Percentiles rank a stretch among this genome's conserved stretches.
These are phyloP conservation scores for Ascochyta pisi DNA, from an alignment of 2,329 filamentous ascomycete genomes.

Conservation along the genomic window DNA sequence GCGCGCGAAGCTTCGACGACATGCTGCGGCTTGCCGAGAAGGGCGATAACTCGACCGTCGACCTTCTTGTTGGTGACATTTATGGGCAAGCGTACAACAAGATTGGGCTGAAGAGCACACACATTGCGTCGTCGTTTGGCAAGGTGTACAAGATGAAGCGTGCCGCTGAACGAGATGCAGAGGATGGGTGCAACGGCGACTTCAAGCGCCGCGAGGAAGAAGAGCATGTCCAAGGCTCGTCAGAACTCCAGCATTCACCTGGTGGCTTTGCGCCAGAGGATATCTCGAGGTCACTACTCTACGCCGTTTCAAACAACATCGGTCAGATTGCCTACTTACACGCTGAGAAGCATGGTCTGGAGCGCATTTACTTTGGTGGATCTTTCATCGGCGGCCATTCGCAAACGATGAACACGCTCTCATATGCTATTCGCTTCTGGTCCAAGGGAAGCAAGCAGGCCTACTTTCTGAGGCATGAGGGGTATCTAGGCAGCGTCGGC, in stretches of 20 bases:
- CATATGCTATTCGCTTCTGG: conserved; percentile 98
- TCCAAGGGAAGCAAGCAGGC: conserved; percentile 91
- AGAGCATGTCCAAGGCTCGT: conserved; percentile 41
- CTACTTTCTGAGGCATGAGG: conserved; percentile 94
- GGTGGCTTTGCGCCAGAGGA: conserved; percentile 77
- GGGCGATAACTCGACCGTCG: conserved; percentile 91
- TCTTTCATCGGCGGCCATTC: conserved; percentile 95
- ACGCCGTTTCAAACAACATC: conserved; percentile 95
- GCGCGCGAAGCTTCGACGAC: conserved; percentile 94
- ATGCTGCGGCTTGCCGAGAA: conserved; percentile 92
- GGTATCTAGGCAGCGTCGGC: conserved; percentile 91
- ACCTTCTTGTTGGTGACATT: conserved; percentile 97
- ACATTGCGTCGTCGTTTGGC: conserved; percentile 94
- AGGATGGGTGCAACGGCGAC: conserved; percentile 68
- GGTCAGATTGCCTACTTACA: conserved; percentile 98
- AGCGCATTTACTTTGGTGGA: conserved; percentile 96
- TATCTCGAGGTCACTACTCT: conserved; percentile 88
- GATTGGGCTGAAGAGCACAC: conserved; percentile 93
- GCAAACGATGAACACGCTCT: conserved; percentile 97
- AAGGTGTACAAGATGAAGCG: conserved; percentile 95
- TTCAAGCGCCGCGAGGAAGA: conserved; percentile 46
- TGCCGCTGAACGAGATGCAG: conserved; percentile 78
- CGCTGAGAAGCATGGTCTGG: conserved; percentile 88
- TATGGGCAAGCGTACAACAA: conserved; percentile 96
- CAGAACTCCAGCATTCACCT: conserved; percentile 45